Percentiles rank a stretch among this genome's conserved stretches.
These are phyloP conservation scores for Komagataea norvegica DNA, from an alignment of 1,139 yeast genomes.

Conservation along the genomic window DNA sequence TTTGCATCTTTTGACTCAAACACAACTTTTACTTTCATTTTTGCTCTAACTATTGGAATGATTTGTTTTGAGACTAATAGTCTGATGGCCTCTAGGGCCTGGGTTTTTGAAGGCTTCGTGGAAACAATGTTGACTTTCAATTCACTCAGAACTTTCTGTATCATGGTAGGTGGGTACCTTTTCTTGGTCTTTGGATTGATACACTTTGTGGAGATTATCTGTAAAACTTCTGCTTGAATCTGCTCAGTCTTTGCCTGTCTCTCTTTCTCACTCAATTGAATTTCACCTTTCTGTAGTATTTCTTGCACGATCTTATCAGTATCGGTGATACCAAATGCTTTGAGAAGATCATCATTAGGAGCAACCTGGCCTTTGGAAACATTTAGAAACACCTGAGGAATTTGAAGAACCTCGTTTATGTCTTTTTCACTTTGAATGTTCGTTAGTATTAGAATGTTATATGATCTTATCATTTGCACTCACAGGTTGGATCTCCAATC, in stretches of 20 bases:
- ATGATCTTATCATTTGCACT: constrained; percentile 16
- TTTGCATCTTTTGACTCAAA: constrained; percentile 48
- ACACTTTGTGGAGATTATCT: constrained; percentile 82
- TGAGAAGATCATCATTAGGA: constrained; percentile 72
- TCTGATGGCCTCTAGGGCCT: constrained; percentile 89
- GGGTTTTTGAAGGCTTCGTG: constrained; percentile 77
- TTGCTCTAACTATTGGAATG: constrained; percentile 91
- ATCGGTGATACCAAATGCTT: constrained; percentile 72
- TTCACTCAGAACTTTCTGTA: constrained; percentile 79
- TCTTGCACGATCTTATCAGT: constrained; percentile 70
- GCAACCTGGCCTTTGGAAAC: constrained; percentile 96
- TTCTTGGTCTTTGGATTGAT: constrained; percentile 86
- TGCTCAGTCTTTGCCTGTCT: constrained; percentile 71
- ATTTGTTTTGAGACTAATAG: constrained; percentile 70
- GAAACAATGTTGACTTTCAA: constrained; percentile 76
- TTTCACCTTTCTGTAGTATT: constrained; percentile 84
- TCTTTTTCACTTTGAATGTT: constrained; percentile 59
- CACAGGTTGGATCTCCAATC: constrained; percentile 82
- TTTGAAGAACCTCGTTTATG: constrained; percentile 90
- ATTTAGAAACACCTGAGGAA: constrained; percentile 89
- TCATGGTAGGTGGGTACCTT: constrained; percentile 91
- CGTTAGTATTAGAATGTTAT: constrained; percentile 5
- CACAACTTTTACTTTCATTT: constrained; percentile 74
- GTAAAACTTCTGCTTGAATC: constrained; percentile 77
- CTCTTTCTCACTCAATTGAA: constrained; percentile 92